Percentiles rank a stretch among this genome's conserved stretches.
Conservation (phyloP, 2,329 filamentous ascomycete species). For the Pezicula neosporulosa region DNA sequence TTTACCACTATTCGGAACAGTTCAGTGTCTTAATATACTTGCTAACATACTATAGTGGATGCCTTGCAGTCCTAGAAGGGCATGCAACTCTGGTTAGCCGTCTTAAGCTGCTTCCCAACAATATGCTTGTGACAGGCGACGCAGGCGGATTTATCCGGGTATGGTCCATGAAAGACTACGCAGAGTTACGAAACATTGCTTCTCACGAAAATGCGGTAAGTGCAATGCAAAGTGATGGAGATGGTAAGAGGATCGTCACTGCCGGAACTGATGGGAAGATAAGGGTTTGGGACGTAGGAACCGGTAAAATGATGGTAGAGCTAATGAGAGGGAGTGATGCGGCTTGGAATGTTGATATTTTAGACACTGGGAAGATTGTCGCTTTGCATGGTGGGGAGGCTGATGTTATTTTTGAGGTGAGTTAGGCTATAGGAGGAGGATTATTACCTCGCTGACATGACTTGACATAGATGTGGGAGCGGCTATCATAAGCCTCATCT, state of each 20-base stretch:
- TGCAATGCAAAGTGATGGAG: not conserved
- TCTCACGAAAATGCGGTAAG: slow-evolving; percentile 59
- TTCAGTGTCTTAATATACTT: not conserved
- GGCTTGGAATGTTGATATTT: not conserved
- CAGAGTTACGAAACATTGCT: slow-evolving; percentile 93
- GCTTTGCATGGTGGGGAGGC: not conserved
- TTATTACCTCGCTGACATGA: too few relatives aligned
- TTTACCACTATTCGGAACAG: not conserved
- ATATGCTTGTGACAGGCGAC: slow-evolving; percentile 88
- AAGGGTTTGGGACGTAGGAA: slow-evolving; percentile 85
- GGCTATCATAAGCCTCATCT: too few relatives aligned
- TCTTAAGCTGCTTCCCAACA: slow-evolving; percentile 27
- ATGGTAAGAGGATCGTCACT: slow-evolving; percentile 75
- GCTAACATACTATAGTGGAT: not conserved
- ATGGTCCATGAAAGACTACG: slow-evolving; percentile 77
- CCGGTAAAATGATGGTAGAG: slow-evolving; percentile 55
- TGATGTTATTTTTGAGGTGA: too few relatives aligned
- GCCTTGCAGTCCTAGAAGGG: slow-evolving; percentile 2
- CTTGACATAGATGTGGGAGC: too few relatives aligned
- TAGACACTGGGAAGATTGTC: not conserved
- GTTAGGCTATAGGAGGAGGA: too few relatives aligned
- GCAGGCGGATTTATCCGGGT: slow-evolving; percentile 94
- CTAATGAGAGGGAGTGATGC: not conserved
- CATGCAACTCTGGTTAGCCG: slow-evolving; percentile 1
- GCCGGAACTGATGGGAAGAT: slow-evolving; percentile 93